Evolutionary conservation across 148 eudicot genomes (phyloP).

Genomic region (Limonium bicolor): DNA sequence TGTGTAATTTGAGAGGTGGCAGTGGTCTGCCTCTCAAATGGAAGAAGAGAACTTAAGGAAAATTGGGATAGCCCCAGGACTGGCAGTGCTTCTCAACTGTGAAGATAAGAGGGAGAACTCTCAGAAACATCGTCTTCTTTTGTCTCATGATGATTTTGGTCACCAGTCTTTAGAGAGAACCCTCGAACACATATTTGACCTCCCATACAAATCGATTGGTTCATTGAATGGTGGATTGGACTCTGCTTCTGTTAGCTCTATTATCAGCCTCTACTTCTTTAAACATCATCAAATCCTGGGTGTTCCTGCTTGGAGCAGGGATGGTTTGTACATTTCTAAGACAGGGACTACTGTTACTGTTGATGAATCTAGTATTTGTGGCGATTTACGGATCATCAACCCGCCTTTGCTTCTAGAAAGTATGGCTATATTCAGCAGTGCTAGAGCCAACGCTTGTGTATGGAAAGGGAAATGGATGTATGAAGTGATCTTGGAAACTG

Average conservation of each 20-base stretch:
- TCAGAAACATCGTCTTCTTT: slow-evolving; percentile 49
- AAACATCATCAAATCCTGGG: slow-evolving; percentile 10
- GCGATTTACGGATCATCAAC: slow-evolving; percentile 48
- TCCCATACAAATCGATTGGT: slow-evolving; percentile 44
- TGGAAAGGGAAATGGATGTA: slow-evolving; percentile 99
- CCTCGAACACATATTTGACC: slow-evolving; percentile 69
- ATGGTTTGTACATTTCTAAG: slow-evolving; percentile 60
- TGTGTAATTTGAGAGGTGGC: slow-evolving; percentile 13
- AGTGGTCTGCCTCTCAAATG: slow-evolving; percentile 27
- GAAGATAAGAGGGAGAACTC: slow-evolving; percentile 38
- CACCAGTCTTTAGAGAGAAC: slow-evolving; percentile 80
- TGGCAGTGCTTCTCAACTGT: slow-evolving; percentile 57
- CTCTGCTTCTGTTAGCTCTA: slow-evolving; percentile 25
- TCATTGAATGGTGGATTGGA: slow-evolving; percentile 31
- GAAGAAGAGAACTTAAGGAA: slow-evolving; percentile 52
- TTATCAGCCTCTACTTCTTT: slow-evolving; percentile 31
- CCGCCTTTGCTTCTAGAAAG: slow-evolving; percentile 57
- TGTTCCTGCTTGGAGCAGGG: slow-evolving; percentile 13
- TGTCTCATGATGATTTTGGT: slow-evolving; percentile 75
- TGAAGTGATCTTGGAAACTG: slow-evolving; percentile 80
- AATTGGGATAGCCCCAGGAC: slow-evolving; percentile 63
- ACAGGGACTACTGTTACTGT: slow-evolving; percentile 30
- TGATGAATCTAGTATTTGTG: slow-evolving; percentile 70
- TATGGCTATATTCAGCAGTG: slow-evolving; percentile 77
- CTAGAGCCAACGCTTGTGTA: slow-evolving; percentile 78